Conservation (phyloP, 768 basidiomycete genomes). For the Amanita inopinata region DNA sequence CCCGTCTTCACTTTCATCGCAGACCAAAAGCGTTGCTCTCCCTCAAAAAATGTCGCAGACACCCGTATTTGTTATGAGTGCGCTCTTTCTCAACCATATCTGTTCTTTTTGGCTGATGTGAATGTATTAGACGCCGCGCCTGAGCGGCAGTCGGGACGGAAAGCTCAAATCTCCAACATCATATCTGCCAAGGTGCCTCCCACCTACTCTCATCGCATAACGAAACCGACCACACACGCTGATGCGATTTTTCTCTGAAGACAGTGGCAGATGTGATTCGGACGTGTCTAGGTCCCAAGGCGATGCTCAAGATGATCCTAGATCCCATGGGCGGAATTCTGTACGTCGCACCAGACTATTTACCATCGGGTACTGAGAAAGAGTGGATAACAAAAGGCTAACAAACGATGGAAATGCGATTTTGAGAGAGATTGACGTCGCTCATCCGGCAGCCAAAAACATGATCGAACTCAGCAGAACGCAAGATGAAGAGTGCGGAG, state of each 20-base stretch:
- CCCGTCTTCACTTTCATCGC: too few species aligned
- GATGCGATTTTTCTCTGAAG: slow-evolving; percentile 27
- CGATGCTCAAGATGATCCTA: slow-evolving; percentile 99
- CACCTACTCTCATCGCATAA: not conserved
- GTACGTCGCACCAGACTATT: slow-evolving; percentile 34
- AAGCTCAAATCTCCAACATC: slow-evolving; percentile 95
- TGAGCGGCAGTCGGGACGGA: slow-evolving; percentile 87
- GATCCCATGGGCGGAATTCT: slow-evolving; percentile 99
- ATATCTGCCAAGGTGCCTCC: slow-evolving; percentile 85
- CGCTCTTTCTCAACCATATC: slow-evolving; percentile 13
- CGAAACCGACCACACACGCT: not conserved
- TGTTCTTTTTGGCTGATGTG: slow-evolving; percentile 4
- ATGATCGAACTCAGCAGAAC: slow-evolving; percentile 99
- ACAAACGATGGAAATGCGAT: slow-evolving; percentile 99
- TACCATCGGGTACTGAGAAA: slow-evolving; percentile 6
- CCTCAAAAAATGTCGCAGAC: slow-evolving; percentile 44
- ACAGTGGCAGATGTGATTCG: slow-evolving; percentile 97
- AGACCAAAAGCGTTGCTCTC: too few species aligned
- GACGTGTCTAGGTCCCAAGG: slow-evolving; percentile 94
- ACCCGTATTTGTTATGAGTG: slow-evolving; percentile 81
- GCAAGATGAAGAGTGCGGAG: slow-evolving; percentile 98
- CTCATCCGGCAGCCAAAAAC: slow-evolving; percentile 97
- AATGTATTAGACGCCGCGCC: slow-evolving; percentile 71
- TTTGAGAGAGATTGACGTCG: slow-evolving; percentile 95
- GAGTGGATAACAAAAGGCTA: slow-evolving; percentile 38